phyloP scores from a whole-genome alignment of 441 rosid species.

The Manihot esculenta region DNA sequence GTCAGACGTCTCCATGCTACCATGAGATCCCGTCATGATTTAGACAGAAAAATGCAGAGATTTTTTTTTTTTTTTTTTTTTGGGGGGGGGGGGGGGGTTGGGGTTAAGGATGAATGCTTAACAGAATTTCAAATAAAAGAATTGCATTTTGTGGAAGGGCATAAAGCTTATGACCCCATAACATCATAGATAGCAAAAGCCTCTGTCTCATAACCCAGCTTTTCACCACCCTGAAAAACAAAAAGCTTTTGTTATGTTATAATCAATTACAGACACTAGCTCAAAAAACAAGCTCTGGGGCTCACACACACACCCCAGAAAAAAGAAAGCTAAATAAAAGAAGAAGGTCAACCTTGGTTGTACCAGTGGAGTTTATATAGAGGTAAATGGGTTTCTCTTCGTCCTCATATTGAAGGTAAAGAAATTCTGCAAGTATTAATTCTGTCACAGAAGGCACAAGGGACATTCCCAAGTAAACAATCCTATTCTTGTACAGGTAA shows the following conservation, averaged over 20 bases:
- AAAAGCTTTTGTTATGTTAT: constrained; percentile 15
- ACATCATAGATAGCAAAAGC: constrained; percentile 87
- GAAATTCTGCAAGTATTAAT: constrained; percentile 77
- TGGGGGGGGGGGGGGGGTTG: too few relatives aligned
- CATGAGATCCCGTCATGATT: neutral
- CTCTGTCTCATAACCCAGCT: constrained; percentile 88
- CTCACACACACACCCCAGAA: neutral
- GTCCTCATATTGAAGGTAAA: constrained; percentile 80
- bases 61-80: too few relatives aligned
- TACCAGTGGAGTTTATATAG: constrained; percentile 91
- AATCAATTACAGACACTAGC: neutral
- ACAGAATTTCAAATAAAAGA: neutral
- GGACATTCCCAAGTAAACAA: constrained; percentile 92
- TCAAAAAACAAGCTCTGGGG: neutral
- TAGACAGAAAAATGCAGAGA: neutral
- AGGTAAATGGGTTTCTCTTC: constrained; percentile 77
- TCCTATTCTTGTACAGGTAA: constrained; percentile 70
- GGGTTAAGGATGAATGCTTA: neutral
- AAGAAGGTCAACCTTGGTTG: constrained; percentile 56
- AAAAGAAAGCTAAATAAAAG: neutral
- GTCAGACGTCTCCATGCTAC: neutral
- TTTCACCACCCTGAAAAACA: constrained; percentile 50
- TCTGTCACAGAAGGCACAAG: constrained; percentile 88
- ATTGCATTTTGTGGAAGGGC: constrained; percentile 9
- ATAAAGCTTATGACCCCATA: constrained; percentile 55